A percentile compares a stretch with the other conserved stretches of the same genome.
Evolutionary conservation across 345 rosid genomes (phyloP).

Genomic region (Eucalyptus regnans): DNA sequence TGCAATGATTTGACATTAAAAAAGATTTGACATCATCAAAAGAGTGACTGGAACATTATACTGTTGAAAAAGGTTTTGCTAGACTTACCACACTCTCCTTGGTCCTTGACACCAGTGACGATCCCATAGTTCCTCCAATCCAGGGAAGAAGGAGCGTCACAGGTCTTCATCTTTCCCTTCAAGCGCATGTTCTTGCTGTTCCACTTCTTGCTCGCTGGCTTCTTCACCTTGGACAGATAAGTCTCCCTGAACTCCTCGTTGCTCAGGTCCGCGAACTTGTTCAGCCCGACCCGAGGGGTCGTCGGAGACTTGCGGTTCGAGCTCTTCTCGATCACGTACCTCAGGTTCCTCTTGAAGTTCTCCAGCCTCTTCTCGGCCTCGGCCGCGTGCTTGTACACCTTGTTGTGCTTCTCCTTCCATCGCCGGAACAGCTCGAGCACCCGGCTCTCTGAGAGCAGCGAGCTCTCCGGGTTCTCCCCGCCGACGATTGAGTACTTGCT

Average conservation of each 20-base stretch:
- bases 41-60: not conserved
- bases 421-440: conserved; percentile 28
- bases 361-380: conserved; percentile 35
- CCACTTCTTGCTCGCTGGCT: conserved; percentile 10
- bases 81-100: conserved; percentile 40
- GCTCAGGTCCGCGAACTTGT: conserved; percentile 59
- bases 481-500: conserved; percentile 28
- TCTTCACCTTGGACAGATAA: conserved; percentile 36
- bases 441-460: conserved; percentile 21
- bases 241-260: conserved; percentile 39
- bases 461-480: conserved; percentile 3
- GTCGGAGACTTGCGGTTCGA: not conserved
- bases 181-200: not conserved
- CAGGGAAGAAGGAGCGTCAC: conserved; percentile 42
- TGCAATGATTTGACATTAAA: not conserved
- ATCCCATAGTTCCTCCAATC: conserved; percentile 60
- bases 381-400: conserved; percentile 27
- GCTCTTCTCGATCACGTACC: conserved; percentile 27
- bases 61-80: not conserved
- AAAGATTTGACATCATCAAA: not conserved
- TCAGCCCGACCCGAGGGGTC: conserved; percentile 32
- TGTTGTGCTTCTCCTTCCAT: conserved; percentile 44
- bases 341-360: conserved; percentile 35
- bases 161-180: conserved; percentile 8
- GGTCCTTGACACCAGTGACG: conserved; percentile 48